These are phyloP conservation scores for Centella asiatica DNA, from an alignment of 129 eudicot genomes.

Conservation along the genomic window DNA sequence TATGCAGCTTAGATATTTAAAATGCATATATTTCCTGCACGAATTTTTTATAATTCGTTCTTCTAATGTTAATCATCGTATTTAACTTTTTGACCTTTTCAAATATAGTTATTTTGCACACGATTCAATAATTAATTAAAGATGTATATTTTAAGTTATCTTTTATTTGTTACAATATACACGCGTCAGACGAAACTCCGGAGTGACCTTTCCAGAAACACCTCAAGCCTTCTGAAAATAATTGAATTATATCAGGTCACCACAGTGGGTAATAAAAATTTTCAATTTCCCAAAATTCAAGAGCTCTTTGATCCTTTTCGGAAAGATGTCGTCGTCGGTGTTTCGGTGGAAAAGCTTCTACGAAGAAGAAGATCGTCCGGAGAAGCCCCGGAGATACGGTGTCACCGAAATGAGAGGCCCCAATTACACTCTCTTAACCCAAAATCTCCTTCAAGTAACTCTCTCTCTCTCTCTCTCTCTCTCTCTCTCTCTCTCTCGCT, in stretches of 20 bases:
- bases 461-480: background rate
- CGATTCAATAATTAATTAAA: no score
- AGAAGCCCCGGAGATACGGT: conserved; percentile 79
- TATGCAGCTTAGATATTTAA: no score
- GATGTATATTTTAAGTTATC: no score
- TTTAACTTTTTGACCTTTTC: no score
- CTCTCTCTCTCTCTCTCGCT: background rate
- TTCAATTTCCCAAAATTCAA: background rate
- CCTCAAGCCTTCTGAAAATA: conserved; percentile 2
- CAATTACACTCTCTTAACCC: conserved; percentile 59
- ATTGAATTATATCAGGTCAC: background rate
- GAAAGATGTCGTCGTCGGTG: conserved; percentile 33
- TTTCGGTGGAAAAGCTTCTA: conserved; percentile 78
- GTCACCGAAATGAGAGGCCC: conserved; percentile 93
- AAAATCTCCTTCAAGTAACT: conserved; percentile 53
- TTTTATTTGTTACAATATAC: no score
- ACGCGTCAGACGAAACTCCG: background rate
- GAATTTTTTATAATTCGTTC: no score
- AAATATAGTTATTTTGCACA: no score
- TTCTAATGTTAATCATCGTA: no score
- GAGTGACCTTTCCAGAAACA: conserved; percentile 27
- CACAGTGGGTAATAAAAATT: background rate
- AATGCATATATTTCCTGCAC: no score
- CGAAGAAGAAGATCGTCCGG: conserved; percentile 84
- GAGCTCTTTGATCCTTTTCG: background rate